phyloP scores from a whole-genome alignment of 192 early-diverging fungal genomes.

The Umbelopsis sp. region DNA sequence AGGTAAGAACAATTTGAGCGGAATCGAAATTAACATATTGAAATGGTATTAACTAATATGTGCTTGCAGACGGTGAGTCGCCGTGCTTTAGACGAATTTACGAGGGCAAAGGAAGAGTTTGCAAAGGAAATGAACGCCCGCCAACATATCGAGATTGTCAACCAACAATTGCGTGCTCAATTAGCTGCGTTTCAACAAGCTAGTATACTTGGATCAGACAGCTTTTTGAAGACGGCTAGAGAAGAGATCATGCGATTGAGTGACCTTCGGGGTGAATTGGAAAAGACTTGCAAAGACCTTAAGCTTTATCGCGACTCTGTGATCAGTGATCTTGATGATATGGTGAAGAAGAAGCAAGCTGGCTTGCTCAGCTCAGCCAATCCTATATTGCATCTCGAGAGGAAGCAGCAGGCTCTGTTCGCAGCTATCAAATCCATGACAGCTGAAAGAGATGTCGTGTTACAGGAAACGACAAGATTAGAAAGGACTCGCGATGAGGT shows the following conservation, averaged over 20 bases:
- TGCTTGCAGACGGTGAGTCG: constrained; percentile 36
- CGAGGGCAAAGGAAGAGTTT: constrained; percentile 48
- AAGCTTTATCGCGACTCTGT: constrained; percentile 36
- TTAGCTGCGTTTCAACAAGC: constrained; percentile 25
- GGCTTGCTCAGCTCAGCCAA: constrained; percentile 31
- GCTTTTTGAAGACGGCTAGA: constrained; percentile 24
- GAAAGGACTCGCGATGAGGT: constrained; percentile 51
- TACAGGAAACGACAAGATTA: constrained; percentile 47
- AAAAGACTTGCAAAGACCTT: constrained; percentile 34
- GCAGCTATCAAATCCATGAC: constrained; percentile 50
- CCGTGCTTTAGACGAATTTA: constrained; percentile 40
- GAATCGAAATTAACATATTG: no score
- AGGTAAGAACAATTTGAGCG: constrained; percentile 28
- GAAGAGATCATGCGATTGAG: constrained; percentile 35
- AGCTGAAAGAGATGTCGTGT: constrained; percentile 47
- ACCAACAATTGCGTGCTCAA: constrained; percentile 34
- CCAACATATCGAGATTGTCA: constrained; percentile 28
- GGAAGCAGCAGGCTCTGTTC: constrained; percentile 48
- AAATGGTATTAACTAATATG: not conserved
- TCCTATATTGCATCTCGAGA: constrained; percentile 36
- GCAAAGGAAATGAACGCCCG: constrained; percentile 34
- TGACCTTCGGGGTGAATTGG: constrained; percentile 31
- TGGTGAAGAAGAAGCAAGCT: constrained; percentile 43
- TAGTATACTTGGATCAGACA: constrained; percentile 4
- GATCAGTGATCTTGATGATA: constrained; percentile 37